Evolutionary conservation across 1,139 yeast species (phyloP).

Genomic region (Pichia sorboxylosa): DNA sequence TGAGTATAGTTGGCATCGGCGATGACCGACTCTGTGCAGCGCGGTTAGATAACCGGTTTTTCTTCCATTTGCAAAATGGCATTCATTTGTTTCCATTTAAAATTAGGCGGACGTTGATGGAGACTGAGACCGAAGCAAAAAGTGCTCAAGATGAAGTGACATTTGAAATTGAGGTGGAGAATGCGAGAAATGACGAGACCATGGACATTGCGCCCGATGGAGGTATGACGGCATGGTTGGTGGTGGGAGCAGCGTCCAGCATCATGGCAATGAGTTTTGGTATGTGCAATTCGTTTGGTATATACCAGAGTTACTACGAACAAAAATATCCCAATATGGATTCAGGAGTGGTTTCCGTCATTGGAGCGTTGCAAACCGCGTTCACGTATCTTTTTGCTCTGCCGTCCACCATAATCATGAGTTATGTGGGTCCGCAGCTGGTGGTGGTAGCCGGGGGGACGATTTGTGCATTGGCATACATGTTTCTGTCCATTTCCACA

Average conservation of each 20-base stretch:
- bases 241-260: conserved; percentile 15
- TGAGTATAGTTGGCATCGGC: no score
- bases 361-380: conserved; percentile 23
- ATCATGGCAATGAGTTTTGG: conserved; percentile 42
- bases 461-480: conserved; percentile 31
- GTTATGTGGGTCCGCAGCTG: conserved; percentile 28
- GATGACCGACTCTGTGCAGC: no score
- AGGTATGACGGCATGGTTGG: conserved; percentile 8
- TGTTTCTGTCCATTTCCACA: conserved; percentile 29
- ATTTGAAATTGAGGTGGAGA: not conserved
- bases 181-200: not conserved
- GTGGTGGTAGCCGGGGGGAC: conserved; percentile 33
- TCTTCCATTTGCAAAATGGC: no score
- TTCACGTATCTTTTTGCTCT: conserved; percentile 27
- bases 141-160: no score
- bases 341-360: conserved; percentile 19
- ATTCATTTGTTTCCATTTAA: no score
- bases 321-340: conserved; percentile 14
- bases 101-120: no score
- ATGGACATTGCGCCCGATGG: conserved; percentile 4
- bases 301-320: conserved; percentile 38
- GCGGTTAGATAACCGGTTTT: no score
- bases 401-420: conserved; percentile 32
- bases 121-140: no score
- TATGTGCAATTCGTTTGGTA: conserved; percentile 42